Percentiles rank a stretch among this genome's conserved stretches.
phyloP scores from a whole-genome alignment of 2,329 filamentous ascomycete genomes.

The Dendrostoma leiphaemia region DNA sequence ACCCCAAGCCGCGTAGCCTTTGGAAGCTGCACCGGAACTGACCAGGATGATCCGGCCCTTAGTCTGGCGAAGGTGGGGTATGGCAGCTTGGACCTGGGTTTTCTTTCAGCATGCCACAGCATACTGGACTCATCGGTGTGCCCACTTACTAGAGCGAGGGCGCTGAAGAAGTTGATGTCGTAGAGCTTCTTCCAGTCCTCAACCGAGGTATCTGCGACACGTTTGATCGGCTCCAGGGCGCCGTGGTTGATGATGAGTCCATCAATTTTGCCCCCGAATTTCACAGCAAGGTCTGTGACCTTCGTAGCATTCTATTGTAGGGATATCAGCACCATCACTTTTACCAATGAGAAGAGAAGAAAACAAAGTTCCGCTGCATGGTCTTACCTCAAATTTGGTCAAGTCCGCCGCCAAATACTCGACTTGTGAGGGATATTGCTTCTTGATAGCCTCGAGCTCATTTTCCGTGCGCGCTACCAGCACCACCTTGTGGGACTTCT shows the following conservation, averaged over 20 bases:
- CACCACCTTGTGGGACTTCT: conserved; percentile 56
- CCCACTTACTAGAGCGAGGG: conserved; percentile 67
- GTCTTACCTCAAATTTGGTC: conserved; percentile 46
- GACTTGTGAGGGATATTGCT: conserved; percentile 50
- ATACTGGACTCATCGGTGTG: too few species aligned
- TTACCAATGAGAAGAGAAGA: too few species aligned
- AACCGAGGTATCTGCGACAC: conserved; percentile 63
- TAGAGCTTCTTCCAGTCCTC: conserved; percentile 75
- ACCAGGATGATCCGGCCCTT: conserved; percentile 74
- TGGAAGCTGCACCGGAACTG: conserved; percentile 73
- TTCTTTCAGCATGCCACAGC: conserved; percentile 10
- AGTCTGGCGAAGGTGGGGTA: conserved; percentile 65
- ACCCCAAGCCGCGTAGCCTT: conserved; percentile 70
- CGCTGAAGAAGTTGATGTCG: conserved; percentile 85
- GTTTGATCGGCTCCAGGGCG: conserved; percentile 70
- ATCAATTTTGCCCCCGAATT: conserved; percentile 72
- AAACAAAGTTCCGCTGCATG: too few species aligned
- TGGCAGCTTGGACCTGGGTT: conserved; percentile 63
- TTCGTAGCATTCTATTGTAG: conserved; percentile 50
- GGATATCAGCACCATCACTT: background rate
- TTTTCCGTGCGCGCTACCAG: conserved; percentile 54
- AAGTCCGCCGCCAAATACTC: conserved; percentile 57
- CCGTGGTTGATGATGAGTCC: conserved; percentile 88
- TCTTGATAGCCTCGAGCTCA: conserved; percentile 49
- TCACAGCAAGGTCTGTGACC: conserved; percentile 63